phyloP scores from a whole-genome alignment of 495 filamentous ascomycete genomes.

The Penicillium nucicola region DNA sequence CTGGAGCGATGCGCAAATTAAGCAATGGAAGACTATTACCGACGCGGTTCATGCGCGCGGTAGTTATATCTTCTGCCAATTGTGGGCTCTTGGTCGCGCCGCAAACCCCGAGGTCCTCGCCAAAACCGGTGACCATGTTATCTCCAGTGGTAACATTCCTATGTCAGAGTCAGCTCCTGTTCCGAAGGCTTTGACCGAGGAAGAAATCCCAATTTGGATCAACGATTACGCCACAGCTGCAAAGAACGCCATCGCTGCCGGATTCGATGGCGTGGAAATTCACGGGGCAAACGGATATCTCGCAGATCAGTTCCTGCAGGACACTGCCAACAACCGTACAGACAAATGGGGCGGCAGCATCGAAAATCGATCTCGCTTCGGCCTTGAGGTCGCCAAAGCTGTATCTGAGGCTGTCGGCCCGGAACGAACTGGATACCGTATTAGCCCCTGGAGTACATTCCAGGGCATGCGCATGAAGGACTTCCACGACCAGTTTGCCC shows the following conservation, averaged over 20 bases:
- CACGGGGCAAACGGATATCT: conserved; percentile 75
- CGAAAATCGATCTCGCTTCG: conserved; percentile 62
- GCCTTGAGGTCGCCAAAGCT: conserved; percentile 55
- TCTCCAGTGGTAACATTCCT: conserved; percentile 46
- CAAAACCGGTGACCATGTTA: conserved; percentile 36
- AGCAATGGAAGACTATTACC: conserved; percentile 59
- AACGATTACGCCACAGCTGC: conserved; percentile 58
- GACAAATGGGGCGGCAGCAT: conserved; percentile 68
- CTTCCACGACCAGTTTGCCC: conserved; percentile 56
- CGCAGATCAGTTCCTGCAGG: conserved; percentile 71
- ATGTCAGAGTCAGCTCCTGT: conserved; percentile 29
- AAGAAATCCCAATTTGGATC: conserved; percentile 56
- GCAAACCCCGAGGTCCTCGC: conserved; percentile 36
- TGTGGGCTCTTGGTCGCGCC: conserved; percentile 65
- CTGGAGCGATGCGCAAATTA: conserved; percentile 57
- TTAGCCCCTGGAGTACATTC: conserved; percentile 59
- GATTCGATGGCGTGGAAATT: conserved; percentile 76
- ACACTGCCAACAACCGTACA: conserved; percentile 57
- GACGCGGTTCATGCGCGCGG: conserved; percentile 64
- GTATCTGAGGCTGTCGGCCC: conserved; percentile 58
- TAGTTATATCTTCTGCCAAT: conserved; percentile 61
- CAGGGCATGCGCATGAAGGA: conserved; percentile 65
- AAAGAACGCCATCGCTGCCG: conserved; percentile 60
- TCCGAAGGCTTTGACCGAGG: conserved; percentile 49
- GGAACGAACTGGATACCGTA: conserved; percentile 52